Conservation (phyloP, 75 land plant species). For the Pinus albicaulis region DNA sequence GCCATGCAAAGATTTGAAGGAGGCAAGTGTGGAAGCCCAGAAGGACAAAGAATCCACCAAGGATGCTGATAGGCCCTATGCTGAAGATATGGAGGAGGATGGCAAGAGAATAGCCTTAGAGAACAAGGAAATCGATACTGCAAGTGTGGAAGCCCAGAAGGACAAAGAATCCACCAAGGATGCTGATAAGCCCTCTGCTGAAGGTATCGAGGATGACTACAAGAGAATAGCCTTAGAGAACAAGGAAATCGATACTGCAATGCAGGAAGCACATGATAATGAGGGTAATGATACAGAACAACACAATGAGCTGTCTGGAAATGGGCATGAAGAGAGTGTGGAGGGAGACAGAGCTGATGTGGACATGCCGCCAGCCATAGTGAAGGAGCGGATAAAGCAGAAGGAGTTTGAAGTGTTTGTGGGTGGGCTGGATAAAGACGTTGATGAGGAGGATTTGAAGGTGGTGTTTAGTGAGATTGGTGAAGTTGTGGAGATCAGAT, state of each 20-base stretch:
- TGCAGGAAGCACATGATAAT: constrained; percentile 15
- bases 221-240: not conserved
- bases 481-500: constrained; percentile 52
- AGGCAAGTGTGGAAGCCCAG: no score
- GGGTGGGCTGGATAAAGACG: constrained; percentile 18
- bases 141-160: no score
- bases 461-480: constrained; percentile 23
- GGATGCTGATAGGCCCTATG: no score
- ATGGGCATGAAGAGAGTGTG: constrained; percentile 4
- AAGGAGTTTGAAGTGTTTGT: constrained; percentile 55
- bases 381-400: constrained; percentile 6
- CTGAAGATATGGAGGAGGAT: no score
- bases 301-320: constrained; percentile 14
- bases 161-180: no score
- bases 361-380: constrained; percentile 9
- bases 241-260: no score
- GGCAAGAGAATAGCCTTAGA: not conserved
- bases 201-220: no score
- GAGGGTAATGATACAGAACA: constrained; percentile 30
- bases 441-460: constrained; percentile 19
- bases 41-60: no score
- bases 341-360: not conserved
- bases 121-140: no score
- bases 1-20: no score
- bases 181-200: no score